phyloP scores from a whole-genome alignment of 352 stramenopile genomes.

The Globisporangium echinulatum region DNA sequence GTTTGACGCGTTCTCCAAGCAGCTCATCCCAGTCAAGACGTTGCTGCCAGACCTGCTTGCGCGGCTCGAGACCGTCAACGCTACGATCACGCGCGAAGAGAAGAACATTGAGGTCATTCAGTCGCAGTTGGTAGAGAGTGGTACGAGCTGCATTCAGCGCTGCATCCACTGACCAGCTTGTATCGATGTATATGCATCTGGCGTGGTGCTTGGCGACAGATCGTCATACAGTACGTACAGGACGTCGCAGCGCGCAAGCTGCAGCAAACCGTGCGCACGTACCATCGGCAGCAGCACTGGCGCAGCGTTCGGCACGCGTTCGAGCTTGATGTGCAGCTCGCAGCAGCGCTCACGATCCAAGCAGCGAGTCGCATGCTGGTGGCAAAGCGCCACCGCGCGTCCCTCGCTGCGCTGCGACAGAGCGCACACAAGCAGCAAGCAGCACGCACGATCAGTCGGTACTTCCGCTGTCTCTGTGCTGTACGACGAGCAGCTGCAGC shows the following conservation, averaged over 20 bases:
- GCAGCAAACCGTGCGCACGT: slow-evolving; percentile 29
- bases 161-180: background rate
- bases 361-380: slow-evolving; percentile 26
- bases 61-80: slow-evolving; percentile 31
- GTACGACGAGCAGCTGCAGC: slow-evolving; percentile 2
- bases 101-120: slow-evolving; percentile 32
- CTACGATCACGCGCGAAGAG: slow-evolving; percentile 35
- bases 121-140: too few relatives aligned
- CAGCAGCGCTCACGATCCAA: slow-evolving; percentile 46
- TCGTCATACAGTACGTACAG: slow-evolving; percentile 37
- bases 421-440: slow-evolving; percentile 19
- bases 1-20: slow-evolving; percentile 64
- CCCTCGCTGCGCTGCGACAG: slow-evolving; percentile 18
- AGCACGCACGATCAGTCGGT: slow-evolving; percentile 18
- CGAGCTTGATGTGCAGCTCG: slow-evolving; percentile 26
- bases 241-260: slow-evolving; percentile 37
- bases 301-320: slow-evolving; percentile 30
- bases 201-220: slow-evolving; percentile 4
- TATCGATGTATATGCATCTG: too few relatives aligned
- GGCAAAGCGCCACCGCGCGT: slow-evolving; percentile 16
- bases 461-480: slow-evolving; percentile 20
- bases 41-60: slow-evolving; percentile 37
- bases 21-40: slow-evolving; percentile 43
- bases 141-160: too few relatives aligned
- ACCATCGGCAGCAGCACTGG: slow-evolving; percentile 31